Evolutionary conservation across 129 eudicot genomes (phyloP), one percentile per base, ranked within the genome.

Genomic region (Deinandra increscens): DNA sequence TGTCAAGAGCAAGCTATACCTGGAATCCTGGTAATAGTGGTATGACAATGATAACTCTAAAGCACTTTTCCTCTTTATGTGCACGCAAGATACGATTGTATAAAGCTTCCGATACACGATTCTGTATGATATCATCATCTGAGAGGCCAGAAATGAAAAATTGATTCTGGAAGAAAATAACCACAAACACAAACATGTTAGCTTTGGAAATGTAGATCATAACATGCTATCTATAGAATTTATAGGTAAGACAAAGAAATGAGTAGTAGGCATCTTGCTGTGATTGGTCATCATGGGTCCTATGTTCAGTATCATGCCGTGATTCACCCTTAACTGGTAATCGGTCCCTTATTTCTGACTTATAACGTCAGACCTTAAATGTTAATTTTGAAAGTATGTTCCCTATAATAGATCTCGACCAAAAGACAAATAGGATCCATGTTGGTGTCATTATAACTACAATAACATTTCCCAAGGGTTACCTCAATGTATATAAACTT

Each of bases 21-120:
- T 89, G 97, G 81, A 93, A 93, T 12, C 99, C 99, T 12, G 99
- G 97, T 43, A 93, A 71, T 48, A 93, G 93, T 62, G 99, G 99
- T 55, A 93, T 79, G 58, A 93, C 95, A 38, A 93, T 65, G 34
- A 93, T 80, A 70, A 84, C 99, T 75, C 97, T 87, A 67, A 93
- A 93, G 71, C 86, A 82, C 74, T 80, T 89, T 41, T 75, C 79
- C 42, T 87, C 88, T 71, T 59, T 81, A 71, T 89, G 84, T 59
- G 99, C 99, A 78, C 75, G 84, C 66, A 89, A 45, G 60, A 93
- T 93, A 67, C 99, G 99, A 63, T 76, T 89, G 74, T 80, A 89
- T 62, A 93, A 26, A 49, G 95, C 94, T 82, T 93, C 99, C 71
- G 74, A 69, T 33, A 89, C 93, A 37, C 99, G 97, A 56, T 93